Percentiles rank a stretch among this genome's conserved stretches.
Evolutionary conservation across 495 filamentous ascomycete species (phyloP).

Genomic region (Bacidia rubella): DNA sequence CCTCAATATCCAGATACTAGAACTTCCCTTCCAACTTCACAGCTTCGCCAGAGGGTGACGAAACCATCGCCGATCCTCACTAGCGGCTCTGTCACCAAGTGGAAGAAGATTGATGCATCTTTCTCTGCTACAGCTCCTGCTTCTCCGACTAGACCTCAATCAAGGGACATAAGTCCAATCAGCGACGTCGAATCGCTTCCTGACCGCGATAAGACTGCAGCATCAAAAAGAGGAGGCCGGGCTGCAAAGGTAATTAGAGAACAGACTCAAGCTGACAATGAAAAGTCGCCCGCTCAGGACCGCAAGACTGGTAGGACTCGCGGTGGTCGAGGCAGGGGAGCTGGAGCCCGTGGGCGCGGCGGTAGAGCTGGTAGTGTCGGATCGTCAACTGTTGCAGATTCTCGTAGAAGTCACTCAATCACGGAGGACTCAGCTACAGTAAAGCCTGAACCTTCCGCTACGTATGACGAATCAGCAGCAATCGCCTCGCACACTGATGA

Average conservation of each 20-base stretch:
- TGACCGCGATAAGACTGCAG: not conserved
- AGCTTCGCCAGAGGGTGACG: slow-evolving; percentile 23
- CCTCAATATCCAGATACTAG: slow-evolving; percentile 10
- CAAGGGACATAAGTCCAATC: slow-evolving; percentile 41
- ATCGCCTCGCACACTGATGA: slow-evolving; percentile 13
- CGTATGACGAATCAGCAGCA: slow-evolving; percentile 30
- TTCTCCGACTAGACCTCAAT: slow-evolving; percentile 33
- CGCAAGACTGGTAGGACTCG: slow-evolving; percentile 17
- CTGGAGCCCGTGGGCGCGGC: slow-evolving; percentile 25
- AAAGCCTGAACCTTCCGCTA: slow-evolving; percentile 53
- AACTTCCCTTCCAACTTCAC: slow-evolving; percentile 15
- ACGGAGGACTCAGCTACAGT: slow-evolving; percentile 29
- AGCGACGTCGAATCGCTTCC: slow-evolving; percentile 27
- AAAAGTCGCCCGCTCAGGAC: not conserved
- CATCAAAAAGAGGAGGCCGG: not conserved
- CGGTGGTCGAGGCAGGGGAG: slow-evolving; percentile 22
- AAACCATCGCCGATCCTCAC: slow-evolving; percentile 31
- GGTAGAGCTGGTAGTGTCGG: slow-evolving; percentile 38
- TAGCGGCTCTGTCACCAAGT: slow-evolving; percentile 33
- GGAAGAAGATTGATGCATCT: slow-evolving; percentile 33
- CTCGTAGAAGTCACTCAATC: slow-evolving; percentile 29
- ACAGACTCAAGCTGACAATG: not conserved
- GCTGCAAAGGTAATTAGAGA: not conserved
- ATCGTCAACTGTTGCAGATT: slow-evolving; percentile 31
- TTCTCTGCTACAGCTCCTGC: slow-evolving; percentile 22